Base-by-base conservation (phyloP, 805 yeast genomes). In the Candida parachauliodes region DNA sequence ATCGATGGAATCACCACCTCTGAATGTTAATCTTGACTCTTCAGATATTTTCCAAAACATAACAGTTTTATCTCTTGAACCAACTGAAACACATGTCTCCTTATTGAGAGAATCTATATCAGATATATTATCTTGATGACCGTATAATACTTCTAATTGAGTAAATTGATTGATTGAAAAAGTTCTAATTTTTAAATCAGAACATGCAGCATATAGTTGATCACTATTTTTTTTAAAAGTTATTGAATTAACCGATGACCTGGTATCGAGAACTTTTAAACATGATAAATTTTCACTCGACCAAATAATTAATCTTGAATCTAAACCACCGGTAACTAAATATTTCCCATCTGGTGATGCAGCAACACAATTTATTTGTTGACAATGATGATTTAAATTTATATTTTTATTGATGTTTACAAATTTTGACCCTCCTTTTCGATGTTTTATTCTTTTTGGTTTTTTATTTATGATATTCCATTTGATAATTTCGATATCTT, bases 11-110 rank as follows among this genome's bases (percentile, higher is more conserved):
- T 88, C 96, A 41, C 94, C 95, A 44, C 95, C 96, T 55, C 96
- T 76, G 59, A 91, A 91, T 0, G 96, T 88, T 51, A 93, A 74
- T 55, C 97, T 78, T 1, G 95, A 80, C 63, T 93, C 98, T 52
- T 93, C 98, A 18, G 95, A 79, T 47, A 93, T 88, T 59, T 93
- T 93, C 98, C 98, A 93, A 51, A 86, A 69, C 82, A 94, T 83
- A 8, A 91, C 96, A 4, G 96, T 86, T 52, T 94, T 81, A 62
- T 93, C 98, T 50, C 98, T 78, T 3, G 95, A 74, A 12, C 98
- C 98, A 22, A 91, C 98, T 18, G 95, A 87, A 12, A 93, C 89
- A 68, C 98, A 93, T 41, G 96, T 78, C 55, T 93, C 98, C 59
- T 81, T 80, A 8, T 77, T 76, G 43, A 93, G 66, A 0, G 97